phyloP scores from a whole-genome alignment of 192 early-diverging fungal species.

The Geranomyces michiganensis region DNA sequence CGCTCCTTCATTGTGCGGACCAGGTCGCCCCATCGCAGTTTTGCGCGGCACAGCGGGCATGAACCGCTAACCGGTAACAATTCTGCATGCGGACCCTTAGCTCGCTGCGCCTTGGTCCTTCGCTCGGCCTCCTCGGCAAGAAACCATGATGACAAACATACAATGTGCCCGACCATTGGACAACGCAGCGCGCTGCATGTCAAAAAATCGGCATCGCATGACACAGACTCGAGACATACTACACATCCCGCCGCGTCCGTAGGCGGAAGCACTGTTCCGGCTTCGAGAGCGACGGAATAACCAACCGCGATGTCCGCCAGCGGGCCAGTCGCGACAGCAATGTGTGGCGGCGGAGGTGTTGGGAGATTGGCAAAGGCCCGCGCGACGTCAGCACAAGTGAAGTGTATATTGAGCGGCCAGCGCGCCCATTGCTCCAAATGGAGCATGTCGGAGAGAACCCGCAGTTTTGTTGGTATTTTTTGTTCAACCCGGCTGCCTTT shows the following conservation, averaged over 20 bases:
- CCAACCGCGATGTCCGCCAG: slow-evolving; percentile 3
- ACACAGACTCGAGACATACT: slow-evolving; percentile 10
- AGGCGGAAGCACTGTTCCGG: background rate
- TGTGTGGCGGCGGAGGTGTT: slow-evolving; percentile 16
- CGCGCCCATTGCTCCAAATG: slow-evolving; percentile 37
- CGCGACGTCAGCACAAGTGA: slow-evolving; percentile 12
- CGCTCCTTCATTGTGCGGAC: slow-evolving; percentile 31
- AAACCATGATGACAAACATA: slow-evolving; percentile 46
- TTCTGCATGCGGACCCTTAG: background rate
- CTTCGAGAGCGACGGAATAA: background rate
- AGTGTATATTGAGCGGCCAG: slow-evolving; percentile 25
- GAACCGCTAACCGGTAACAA: slow-evolving; percentile 43
- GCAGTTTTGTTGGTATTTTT: slow-evolving; percentile 37
- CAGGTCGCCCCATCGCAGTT: slow-evolving; percentile 47
- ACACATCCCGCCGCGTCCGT: background rate
- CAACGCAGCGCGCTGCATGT: slow-evolving; percentile 25
- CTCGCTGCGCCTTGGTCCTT: background rate
- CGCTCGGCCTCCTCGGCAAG: slow-evolving; percentile 24
- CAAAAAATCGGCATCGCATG: slow-evolving; percentile 7
- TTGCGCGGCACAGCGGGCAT: slow-evolving; percentile 41
- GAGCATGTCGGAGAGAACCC: slow-evolving; percentile 43
- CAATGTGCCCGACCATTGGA: slow-evolving; percentile 37
- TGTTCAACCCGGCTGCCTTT: slow-evolving; percentile 24
- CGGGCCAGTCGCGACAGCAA: slow-evolving; percentile 16
- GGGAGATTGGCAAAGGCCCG: slow-evolving; percentile 18